Evolutionary conservation across 306 rosid genomes (phyloP).

Genomic region (Malus fusca): DNA sequence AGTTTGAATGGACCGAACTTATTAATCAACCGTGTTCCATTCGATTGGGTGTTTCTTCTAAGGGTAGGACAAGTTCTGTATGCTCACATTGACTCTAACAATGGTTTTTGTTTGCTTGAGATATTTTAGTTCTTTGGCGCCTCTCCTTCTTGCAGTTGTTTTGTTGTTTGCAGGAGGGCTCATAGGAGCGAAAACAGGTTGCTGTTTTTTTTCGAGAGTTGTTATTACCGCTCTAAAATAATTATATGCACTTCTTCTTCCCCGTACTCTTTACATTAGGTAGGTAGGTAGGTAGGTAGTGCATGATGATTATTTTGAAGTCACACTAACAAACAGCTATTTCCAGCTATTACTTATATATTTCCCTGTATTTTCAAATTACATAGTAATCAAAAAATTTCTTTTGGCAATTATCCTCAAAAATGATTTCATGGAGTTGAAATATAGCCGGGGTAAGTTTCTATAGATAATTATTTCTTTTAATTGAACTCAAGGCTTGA

Average conservation of each 20-base stretch:
- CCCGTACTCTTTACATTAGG: no score
- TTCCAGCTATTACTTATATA: not conserved
- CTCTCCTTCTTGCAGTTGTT: no score
- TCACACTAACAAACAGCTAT: not conserved
- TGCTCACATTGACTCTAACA: not conserved
- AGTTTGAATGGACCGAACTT: constrained; percentile 1
- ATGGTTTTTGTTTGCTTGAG: not conserved
- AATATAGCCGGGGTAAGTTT: not conserved
- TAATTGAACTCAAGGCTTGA: no score
- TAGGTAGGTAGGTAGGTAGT: no score
- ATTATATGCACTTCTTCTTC: no score
- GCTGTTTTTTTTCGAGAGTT: no score
- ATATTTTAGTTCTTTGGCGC: no score
- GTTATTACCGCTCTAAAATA: no score
- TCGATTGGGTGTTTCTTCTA: constrained; percentile 4
- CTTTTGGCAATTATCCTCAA: not conserved
- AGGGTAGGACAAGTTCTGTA: constrained; percentile 2
- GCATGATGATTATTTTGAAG: not conserved
- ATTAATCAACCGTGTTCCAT: constrained; percentile 17
- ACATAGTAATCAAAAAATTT: no score
- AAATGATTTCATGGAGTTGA: not conserved
- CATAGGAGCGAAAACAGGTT: no score
- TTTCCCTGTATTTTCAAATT: not conserved
- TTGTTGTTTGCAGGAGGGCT: no score
- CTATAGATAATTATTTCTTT: not conserved